These are phyloP conservation scores for Marasmius tenuissimus DNA, from an alignment of 1,284 basidiomycete genomes.

Conservation along the genomic window DNA sequence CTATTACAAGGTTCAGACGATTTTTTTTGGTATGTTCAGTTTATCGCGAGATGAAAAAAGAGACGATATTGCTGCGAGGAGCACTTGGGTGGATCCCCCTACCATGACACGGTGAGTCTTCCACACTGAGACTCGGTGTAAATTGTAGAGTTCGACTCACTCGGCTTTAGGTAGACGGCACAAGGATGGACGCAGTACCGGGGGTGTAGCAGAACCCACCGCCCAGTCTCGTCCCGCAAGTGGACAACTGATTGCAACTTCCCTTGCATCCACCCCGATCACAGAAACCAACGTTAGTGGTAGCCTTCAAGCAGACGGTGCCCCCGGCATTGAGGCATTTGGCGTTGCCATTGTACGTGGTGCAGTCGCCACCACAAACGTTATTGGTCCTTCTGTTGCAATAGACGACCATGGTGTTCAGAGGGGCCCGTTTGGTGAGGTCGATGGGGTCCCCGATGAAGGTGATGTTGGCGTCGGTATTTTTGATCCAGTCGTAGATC, in stretches of 20 bases:
- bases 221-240: slow-evolving; percentile 19
- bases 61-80: no score
- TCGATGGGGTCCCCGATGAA: slow-evolving; percentile 20
- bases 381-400: slow-evolving; percentile 16
- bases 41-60: no score
- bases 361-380: slow-evolving; percentile 25
- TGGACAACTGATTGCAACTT: slow-evolving; percentile 20
- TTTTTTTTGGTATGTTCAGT: no score
- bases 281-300: slow-evolving; percentile 26
- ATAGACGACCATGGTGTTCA: slow-evolving; percentile 21
- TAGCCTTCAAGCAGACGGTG: slow-evolving; percentile 26
- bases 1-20: no score
- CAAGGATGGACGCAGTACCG: slow-evolving; percentile 21
- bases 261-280: slow-evolving; percentile 17
- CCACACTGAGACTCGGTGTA: no score
- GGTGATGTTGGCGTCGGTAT: slow-evolving; percentile 24
- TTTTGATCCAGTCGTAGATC: slow-evolving; percentile 19
- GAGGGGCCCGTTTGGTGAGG: slow-evolving; percentile 7
- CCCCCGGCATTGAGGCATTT: slow-evolving; percentile 21
- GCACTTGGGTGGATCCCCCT: no score
- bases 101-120: no score
- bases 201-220: slow-evolving; percentile 24
- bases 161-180: neutral
- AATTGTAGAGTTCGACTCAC: no score
- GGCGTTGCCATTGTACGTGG: slow-evolving; percentile 21